phyloP scores from a whole-genome alignment of 768 basidiomycete species.

The Mycena olivaceomarginata region DNA sequence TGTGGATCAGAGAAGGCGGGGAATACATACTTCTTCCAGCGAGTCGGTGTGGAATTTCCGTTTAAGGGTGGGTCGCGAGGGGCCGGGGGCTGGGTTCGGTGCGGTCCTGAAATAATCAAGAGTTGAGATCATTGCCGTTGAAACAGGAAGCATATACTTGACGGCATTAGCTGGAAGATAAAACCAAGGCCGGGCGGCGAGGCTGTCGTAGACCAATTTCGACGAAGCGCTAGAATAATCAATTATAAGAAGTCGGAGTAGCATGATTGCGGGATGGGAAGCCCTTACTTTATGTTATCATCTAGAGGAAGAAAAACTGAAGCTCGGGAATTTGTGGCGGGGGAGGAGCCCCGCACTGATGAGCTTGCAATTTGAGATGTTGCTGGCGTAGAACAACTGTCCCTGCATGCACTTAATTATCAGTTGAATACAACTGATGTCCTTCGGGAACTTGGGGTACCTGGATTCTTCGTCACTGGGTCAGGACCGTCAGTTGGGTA shows the following conservation, averaged over 20 bases:
- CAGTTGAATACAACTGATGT: too few species aligned
- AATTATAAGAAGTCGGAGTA: too few species aligned
- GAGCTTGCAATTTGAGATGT: neutral
- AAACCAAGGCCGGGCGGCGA: neutral
- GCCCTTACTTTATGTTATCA: too few species aligned
- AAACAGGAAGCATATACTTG: neutral
- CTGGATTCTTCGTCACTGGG: constrained; percentile 19
- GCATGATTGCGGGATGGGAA: too few species aligned
- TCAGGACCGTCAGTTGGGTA: neutral
- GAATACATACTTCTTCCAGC: neutral
- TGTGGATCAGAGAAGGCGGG: too few species aligned
- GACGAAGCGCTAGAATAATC: too few species aligned
- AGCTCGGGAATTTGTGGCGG: neutral
- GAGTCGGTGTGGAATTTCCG: neutral
- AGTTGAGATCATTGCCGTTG: neutral
- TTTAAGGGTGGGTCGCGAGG: neutral
- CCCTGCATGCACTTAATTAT: neutral
- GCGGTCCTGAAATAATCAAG: neutral
- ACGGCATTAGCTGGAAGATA: neutral
- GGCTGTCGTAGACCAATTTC: too few species aligned
- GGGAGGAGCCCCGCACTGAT: too few species aligned
- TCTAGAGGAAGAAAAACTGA: neutral
- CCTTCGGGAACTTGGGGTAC: too few species aligned
- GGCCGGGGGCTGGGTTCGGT: neutral
- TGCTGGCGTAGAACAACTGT: neutral